phyloP scores from a whole-genome alignment of 1,284 basidiomycete genomes.

The Abortiporus biennis region DNA sequence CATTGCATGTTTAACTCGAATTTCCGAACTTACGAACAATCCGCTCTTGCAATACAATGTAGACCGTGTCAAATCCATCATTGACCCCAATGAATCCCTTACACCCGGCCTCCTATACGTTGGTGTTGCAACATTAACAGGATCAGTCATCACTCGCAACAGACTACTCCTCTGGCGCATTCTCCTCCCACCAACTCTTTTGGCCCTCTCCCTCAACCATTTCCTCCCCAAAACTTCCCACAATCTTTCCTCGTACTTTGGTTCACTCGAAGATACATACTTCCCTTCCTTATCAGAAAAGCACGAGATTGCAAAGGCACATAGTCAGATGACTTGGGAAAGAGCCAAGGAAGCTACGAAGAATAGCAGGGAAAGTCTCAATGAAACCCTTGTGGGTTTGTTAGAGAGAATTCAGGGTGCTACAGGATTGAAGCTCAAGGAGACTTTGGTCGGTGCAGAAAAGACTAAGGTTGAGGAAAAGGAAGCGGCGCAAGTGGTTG shows the following conservation, averaged over 20 bases:
- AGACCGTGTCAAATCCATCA: constrained; percentile 80
- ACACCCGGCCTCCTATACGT: constrained; percentile 86
- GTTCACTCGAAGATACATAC: constrained; percentile 67
- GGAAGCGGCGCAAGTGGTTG: constrained; percentile 4
- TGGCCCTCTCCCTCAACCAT: constrained; percentile 62
- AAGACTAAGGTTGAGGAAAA: constrained; percentile 11
- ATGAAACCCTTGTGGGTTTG: constrained; percentile 39
- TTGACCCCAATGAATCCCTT: constrained; percentile 74
- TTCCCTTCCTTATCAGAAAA: constrained; percentile 62
- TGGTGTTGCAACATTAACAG: constrained; percentile 82
- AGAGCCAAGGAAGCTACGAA: constrained; percentile 22
- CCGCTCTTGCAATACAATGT: background rate
- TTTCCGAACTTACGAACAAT: background rate
- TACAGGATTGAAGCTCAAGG: constrained; percentile 68
- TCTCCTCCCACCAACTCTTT: constrained; percentile 64
- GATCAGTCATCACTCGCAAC: constrained; percentile 79
- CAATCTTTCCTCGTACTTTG: constrained; percentile 64
- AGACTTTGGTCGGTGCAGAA: constrained; percentile 38
- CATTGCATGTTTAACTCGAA: background rate
- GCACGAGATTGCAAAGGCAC: constrained; percentile 63
- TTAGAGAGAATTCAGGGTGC: constrained; percentile 58
- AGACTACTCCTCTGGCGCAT: constrained; percentile 62
- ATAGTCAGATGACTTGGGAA: constrained; percentile 48
- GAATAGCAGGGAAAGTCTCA: constrained; percentile 31
- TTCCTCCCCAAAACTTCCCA: constrained; percentile 77